Conservation (phyloP, 805 yeast genomes). For the Yamadazyma insecticola region DNA sequence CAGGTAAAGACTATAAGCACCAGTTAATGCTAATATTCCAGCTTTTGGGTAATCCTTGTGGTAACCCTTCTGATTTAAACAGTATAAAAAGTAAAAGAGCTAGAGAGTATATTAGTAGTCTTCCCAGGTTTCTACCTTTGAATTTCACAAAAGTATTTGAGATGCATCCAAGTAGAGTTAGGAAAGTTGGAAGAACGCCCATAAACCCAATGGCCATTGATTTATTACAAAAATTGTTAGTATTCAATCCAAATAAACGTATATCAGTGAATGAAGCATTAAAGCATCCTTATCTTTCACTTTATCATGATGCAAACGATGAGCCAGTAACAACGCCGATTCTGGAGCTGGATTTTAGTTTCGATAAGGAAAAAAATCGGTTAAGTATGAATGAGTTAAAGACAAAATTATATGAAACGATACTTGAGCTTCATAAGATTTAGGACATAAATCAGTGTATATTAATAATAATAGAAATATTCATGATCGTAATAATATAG, state of each 20-base stretch:
- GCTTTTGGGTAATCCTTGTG: slow-evolving; percentile 61
- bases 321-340: slow-evolving; percentile 26
- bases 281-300: slow-evolving; percentile 78
- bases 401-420: slow-evolving; percentile 3
- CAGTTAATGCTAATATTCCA: slow-evolving; percentile 65
- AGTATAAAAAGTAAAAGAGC: slow-evolving; percentile 23
- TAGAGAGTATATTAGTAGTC: slow-evolving; percentile 17
- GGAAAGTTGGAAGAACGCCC: slow-evolving; percentile 8
- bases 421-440: slow-evolving; percentile 1
- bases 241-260: slow-evolving; percentile 82
- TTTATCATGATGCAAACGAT: slow-evolving; percentile 58
- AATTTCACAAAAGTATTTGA: slow-evolving; percentile 15
- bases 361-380: slow-evolving; percentile 18
- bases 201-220: slow-evolving; percentile 27
- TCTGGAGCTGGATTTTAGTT: slow-evolving; percentile 21
- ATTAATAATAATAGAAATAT: too few relatives aligned
- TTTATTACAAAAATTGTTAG: slow-evolving; percentile 58
- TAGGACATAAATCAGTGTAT: too few relatives aligned
- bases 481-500: neutral
- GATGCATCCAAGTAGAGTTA: slow-evolving; percentile 16
- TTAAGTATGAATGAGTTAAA: slow-evolving; percentile 3
- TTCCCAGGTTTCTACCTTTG: slow-evolving; percentile 18
- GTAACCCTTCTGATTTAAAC: slow-evolving; percentile 11
- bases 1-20: slow-evolving; percentile 70
- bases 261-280: slow-evolving; percentile 87